These are phyloP conservation scores for Bombardia bombarda DNA, from an alignment of 495 filamentous ascomycete species.

Conservation along the genomic window DNA sequence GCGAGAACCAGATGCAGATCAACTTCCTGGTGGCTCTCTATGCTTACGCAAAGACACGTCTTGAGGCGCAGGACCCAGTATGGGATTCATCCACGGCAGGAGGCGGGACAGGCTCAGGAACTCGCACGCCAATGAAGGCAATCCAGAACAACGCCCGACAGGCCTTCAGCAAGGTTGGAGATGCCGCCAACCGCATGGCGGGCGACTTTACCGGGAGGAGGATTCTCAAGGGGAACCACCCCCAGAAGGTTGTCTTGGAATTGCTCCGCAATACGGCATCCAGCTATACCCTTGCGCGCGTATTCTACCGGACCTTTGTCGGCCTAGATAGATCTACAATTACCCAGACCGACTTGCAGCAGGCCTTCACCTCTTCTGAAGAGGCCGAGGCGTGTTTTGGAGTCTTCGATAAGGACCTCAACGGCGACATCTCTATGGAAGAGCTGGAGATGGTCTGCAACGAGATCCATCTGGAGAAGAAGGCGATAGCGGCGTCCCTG, in stretches of 20 bases:
- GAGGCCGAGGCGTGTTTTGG: constrained; percentile 87
- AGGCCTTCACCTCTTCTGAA: constrained; percentile 75
- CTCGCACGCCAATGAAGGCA: constrained; percentile 62
- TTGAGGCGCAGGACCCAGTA: constrained; percentile 62
- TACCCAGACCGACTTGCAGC: constrained; percentile 63
- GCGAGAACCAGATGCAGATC: constrained; percentile 71
- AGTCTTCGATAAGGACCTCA: constrained; percentile 95
- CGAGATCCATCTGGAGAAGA: constrained; percentile 90
- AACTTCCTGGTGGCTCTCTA: constrained; percentile 55
- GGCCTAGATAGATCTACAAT: constrained; percentile 68
- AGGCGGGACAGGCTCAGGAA: constrained; percentile 40
- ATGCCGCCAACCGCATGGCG: constrained; percentile 82
- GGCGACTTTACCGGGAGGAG: constrained; percentile 86
- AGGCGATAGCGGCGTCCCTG: constrained; percentile 85
- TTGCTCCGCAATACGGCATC: constrained; percentile 64
- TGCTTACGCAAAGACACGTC: constrained; percentile 64
- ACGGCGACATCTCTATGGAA: constrained; percentile 94
- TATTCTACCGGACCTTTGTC: constrained; percentile 87
- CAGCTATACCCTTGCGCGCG: constrained; percentile 79
- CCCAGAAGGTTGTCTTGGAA: constrained; percentile 75
- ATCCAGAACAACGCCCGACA: constrained; percentile 64
- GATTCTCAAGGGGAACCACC: constrained; percentile 67
- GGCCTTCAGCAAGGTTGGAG: constrained; percentile 72
- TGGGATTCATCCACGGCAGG: constrained; percentile 28
- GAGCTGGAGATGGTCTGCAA: constrained; percentile 90